Conservation (phyloP, 495 filamentous ascomycete species). For the Talaromyces adpressus region DNA sequence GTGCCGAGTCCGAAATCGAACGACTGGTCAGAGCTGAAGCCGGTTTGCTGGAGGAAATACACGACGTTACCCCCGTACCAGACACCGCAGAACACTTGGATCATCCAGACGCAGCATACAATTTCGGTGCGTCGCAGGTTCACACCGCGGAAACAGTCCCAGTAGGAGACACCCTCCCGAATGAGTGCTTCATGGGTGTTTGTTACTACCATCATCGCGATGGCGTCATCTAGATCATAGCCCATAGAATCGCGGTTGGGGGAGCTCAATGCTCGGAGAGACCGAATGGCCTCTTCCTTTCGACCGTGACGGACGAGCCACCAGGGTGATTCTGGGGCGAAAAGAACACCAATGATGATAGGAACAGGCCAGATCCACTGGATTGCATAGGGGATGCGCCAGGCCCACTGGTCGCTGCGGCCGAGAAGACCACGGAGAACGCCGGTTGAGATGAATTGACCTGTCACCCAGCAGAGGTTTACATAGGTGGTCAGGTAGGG, state of each 20-base stretch:
- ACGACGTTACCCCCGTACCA: slow-evolving; percentile 24
- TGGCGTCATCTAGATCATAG: slow-evolving; percentile 43
- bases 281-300: slow-evolving; percentile 36
- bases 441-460: slow-evolving; percentile 44
- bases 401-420: slow-evolving; percentile 38
- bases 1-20: slow-evolving; percentile 28
- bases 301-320: slow-evolving; percentile 30
- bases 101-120: slow-evolving; percentile 18
- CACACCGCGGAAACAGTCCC: slow-evolving; percentile 30
- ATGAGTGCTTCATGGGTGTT: slow-evolving; percentile 25
- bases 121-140: slow-evolving; percentile 37
- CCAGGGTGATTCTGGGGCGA: slow-evolving; percentile 44
- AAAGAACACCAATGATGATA: slow-evolving; percentile 29
- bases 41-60: slow-evolving; percentile 38
- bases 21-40: slow-evolving; percentile 19
- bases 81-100: slow-evolving; percentile 24
- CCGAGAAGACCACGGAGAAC: slow-evolving; percentile 34
- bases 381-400: slow-evolving; percentile 48
- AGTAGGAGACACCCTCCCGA: slow-evolving; percentile 22
- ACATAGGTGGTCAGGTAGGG: slow-evolving; percentile 40
- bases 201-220: slow-evolving; percentile 53
- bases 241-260: slow-evolving; percentile 23
- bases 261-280: slow-evolving; percentile 31
- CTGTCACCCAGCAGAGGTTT: slow-evolving; percentile 43
- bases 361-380: slow-evolving; percentile 50